Percentiles rank a stretch among this genome's conserved stretches.
Evolutionary conservation across 768 basidiomycete species (phyloP).

Genomic region (Tephrocybe sp.): DNA sequence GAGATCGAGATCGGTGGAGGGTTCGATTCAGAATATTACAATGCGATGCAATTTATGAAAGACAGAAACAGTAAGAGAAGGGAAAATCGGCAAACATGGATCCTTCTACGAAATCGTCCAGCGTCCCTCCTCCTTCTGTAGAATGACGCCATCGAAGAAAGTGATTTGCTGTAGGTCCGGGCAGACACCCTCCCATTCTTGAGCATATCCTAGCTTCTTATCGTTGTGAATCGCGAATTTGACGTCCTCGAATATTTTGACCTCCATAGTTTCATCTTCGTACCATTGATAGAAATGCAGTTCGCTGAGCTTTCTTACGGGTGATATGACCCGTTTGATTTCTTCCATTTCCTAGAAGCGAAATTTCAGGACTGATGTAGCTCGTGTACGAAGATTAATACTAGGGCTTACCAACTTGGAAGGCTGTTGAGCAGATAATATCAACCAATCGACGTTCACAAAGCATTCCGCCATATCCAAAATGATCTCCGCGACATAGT

Average conservation of each 20-base stretch:
- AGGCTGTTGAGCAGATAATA: not conserved
- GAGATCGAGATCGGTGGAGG: too few relatives aligned
- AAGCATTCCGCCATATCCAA: not conserved
- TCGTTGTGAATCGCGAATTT: not conserved
- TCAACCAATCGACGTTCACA: not conserved
- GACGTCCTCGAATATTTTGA: not conserved
- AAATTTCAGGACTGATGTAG: not conserved
- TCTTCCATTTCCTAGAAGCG: not conserved
- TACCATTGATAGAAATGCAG: not conserved
- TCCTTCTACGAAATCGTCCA: not conserved
- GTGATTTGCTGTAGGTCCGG: not conserved
- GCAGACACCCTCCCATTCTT: not conserved
- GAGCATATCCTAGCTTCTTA: not conserved
- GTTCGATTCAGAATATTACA: too few relatives aligned
- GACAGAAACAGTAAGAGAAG: too few relatives aligned
- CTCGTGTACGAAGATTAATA: not conserved
- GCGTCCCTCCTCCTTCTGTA: not conserved
- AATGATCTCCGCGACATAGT: not conserved
- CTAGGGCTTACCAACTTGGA: not conserved
- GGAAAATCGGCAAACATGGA: not conserved
- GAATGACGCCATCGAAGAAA: not conserved
- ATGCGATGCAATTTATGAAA: too few relatives aligned
- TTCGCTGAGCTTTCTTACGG: not conserved
- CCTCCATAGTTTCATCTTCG: not conserved
- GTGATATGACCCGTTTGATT: not conserved